Percentiles rank a stretch among this genome's conserved stretches.
Conservation (phyloP, 2,329 filamentous ascomycete species). For the Monosporascus sp. region DNA sequence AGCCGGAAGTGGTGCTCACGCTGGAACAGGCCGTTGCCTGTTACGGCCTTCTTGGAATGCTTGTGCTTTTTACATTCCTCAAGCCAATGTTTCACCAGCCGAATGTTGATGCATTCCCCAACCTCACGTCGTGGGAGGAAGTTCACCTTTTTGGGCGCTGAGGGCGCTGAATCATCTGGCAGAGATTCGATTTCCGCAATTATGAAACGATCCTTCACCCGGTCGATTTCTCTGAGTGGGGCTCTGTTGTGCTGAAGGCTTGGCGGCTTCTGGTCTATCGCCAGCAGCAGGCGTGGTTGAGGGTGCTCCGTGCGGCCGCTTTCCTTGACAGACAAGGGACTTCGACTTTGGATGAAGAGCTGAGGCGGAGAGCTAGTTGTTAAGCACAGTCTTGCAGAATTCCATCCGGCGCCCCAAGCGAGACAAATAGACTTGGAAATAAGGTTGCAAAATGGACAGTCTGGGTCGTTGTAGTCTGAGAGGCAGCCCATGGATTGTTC, state of each 20-base stretch:
- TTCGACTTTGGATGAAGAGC: neutral
- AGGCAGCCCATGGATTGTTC: neutral
- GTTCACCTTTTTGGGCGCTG: no score
- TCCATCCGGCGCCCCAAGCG: neutral
- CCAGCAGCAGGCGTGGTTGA: neutral
- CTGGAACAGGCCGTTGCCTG: neutral
- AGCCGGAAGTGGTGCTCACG: neutral
- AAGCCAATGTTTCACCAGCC: neutral
- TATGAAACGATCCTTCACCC: neutral
- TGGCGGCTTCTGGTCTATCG: neutral
- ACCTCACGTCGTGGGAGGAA: neutral
- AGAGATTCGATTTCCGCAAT: neutral
- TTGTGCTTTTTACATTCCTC: neutral
- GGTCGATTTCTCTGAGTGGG: neutral
- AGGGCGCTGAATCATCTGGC: neutral
- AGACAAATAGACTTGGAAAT: neutral
- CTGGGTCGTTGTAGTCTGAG: neutral
- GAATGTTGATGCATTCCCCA: neutral
- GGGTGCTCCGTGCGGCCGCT: neutral
- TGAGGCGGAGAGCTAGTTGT: no score
- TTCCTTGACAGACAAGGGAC: neutral
- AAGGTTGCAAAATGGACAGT: neutral
- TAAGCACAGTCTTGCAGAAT: no score
- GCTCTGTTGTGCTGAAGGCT: neutral
- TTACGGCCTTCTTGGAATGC: neutral